Evolutionary conservation across 2,329 filamentous ascomycete genomes (phyloP), one percentile per base, ranked within the genome.

Genomic region (Talaromyces sp.): DNA sequence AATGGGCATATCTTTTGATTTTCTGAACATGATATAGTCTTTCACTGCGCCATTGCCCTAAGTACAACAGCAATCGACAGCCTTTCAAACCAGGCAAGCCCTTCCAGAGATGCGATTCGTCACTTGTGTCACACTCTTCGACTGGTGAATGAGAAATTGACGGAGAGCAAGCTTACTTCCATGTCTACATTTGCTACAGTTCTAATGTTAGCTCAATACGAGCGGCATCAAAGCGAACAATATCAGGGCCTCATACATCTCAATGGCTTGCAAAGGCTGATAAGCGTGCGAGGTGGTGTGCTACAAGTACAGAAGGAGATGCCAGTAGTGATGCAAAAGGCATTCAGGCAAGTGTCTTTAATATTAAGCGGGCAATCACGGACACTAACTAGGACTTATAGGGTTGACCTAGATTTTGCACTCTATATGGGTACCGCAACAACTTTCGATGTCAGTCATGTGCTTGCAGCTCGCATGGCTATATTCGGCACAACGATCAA

Each of bases 121-220:
- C 63, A 65, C 16, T 18, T 65, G 21, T 65, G 60, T 50, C 40
- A 42, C 9, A 60, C 63, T 6, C 50, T 65, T 31, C 46, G 60
- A 21, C 18, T 65, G 18, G 54, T 65, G 7, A 65, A 63, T 42
- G 46, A 60, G n/a, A 63, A 54, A 18, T n/a, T 65, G 35, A 63
- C 63, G 7, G 28, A 55, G n/a, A 39, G 12, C 14, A 14, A 39
- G 6, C 6, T 21, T 40, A 42, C 56, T 33, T 25, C 63, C 9
- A 21, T 46, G 50, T 39, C 60, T 21, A 65, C 56, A 2, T 58
- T 65, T n/a, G 63, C 63, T 3, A 61, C 52, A 8, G 48, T 65
- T 5, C n/a, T 65, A 50, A 65, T 65, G 60, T 21, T 65, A 14
- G 39, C 60, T 18, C 60, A 65, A 57, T 65, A 65, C 23, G 63